Percentiles rank a stretch among this genome's conserved stretches.
Evolutionary conservation across 2,329 filamentous ascomycete species (phyloP).

Genomic region (Stemphylium vesicarium): DNA sequence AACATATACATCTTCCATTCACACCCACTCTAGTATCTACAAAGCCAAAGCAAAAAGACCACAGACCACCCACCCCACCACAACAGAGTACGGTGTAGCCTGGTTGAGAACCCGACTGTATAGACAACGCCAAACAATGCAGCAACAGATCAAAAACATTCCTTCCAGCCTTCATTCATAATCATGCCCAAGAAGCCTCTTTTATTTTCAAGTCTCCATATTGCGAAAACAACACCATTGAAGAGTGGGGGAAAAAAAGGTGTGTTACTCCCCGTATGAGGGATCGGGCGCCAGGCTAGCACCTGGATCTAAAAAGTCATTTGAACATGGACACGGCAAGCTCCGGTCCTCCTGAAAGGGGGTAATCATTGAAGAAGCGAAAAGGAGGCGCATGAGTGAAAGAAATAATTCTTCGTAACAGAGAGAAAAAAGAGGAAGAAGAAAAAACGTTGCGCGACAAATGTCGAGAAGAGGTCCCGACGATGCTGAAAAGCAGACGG

Average conservation of each 20-base stretch:
- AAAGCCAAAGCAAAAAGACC: neutral
- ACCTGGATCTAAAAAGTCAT: constrained; percentile 37
- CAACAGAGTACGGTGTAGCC: neutral
- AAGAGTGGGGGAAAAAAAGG: neutral
- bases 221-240: neutral
- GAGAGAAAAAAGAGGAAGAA: neutral
- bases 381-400: constrained; percentile 15
- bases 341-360: constrained; percentile 41
- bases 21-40: neutral
- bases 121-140: too few relatives aligned
- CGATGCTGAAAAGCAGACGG: neutral
- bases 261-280: neutral
- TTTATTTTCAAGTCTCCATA: neutral
- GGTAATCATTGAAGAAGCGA: constrained; percentile 40
- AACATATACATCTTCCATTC: neutral
- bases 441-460: constrained; percentile 4
- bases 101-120: too few relatives aligned
- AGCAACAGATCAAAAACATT: too few relatives aligned
- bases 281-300: constrained; percentile 26
- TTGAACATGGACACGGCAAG: constrained; percentile 41
- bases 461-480: neutral
- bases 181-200: neutral
- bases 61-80: too few relatives aligned
- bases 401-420: neutral
- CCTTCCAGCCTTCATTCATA: too few relatives aligned